phyloP scores from a whole-genome alignment of 495 filamentous ascomycete genomes.

The Trichoderma virens region DNA sequence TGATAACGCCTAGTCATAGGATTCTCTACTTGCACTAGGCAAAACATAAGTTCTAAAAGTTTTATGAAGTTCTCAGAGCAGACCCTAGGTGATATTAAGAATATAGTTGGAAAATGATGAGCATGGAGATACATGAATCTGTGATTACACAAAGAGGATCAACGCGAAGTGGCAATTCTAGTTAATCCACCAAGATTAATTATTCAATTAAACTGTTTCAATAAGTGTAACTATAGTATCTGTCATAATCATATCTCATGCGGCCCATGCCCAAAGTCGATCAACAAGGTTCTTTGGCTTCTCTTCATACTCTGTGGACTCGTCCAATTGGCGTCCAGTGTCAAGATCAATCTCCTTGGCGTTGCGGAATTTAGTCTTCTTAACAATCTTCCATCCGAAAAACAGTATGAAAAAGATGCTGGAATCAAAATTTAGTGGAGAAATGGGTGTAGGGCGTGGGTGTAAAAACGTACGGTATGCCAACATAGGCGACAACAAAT shows the following conservation, averaged over 20 bases:
- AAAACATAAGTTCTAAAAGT: too few relatives aligned
- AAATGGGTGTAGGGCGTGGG: too few relatives aligned
- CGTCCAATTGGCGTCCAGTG: background rate
- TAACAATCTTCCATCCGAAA: background rate
- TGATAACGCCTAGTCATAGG: too few relatives aligned
- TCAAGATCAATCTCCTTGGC: background rate
- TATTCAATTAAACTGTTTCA: background rate
- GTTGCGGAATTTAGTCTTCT: background rate
- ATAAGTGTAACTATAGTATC: background rate
- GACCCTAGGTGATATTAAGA: too few relatives aligned
- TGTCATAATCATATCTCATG: background rate
- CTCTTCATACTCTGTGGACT: background rate
- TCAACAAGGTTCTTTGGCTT: background rate
- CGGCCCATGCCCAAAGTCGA: background rate
- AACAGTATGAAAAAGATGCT: background rate
- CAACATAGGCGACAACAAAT: background rate
- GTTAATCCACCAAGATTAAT: background rate
- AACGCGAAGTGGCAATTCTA: too few relatives aligned
- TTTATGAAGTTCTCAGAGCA: too few relatives aligned
- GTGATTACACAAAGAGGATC: too few relatives aligned
- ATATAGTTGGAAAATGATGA: too few relatives aligned
- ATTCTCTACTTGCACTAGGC: too few relatives aligned
- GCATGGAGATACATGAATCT: too few relatives aligned
- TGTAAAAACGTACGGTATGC: slow-evolving; percentile 11
- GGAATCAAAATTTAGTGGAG: too few relatives aligned